These are phyloP conservation scores for Kluyveromyces marxianus DNA, from an alignment of 1,139 yeast genomes.

Conservation along the genomic window DNA sequence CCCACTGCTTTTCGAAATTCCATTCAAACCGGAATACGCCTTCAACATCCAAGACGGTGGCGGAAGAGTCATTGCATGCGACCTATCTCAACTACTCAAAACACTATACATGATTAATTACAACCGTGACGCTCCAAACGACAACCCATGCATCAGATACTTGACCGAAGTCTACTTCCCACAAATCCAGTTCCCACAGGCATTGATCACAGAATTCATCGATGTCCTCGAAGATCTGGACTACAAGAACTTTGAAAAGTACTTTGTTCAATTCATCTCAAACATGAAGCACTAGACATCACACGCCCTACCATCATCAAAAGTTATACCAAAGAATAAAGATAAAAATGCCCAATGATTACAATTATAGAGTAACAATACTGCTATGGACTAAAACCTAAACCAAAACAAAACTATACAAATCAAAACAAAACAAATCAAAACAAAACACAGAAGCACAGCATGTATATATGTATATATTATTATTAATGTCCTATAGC, in stretches of 20 bases:
- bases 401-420: too few species aligned
- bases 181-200: conserved; percentile 53
- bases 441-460: too few species aligned
- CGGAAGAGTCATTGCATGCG: conserved; percentile 64
- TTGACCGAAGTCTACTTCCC: conserved; percentile 47
- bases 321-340: neutral
- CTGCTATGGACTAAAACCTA: too few species aligned
- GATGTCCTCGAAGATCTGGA: conserved; percentile 47
- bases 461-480: too few species aligned
- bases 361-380: too few species aligned
- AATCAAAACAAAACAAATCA: too few species aligned
- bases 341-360: too few species aligned
- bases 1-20: conserved; percentile 67
- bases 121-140: conserved; percentile 17
- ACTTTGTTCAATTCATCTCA: conserved; percentile 50
- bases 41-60: conserved; percentile 75
- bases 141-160: conserved; percentile 39
- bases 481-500: too few species aligned
- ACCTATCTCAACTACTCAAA: conserved; percentile 63
- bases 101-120: conserved; percentile 40
- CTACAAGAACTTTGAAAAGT: conserved; percentile 56
- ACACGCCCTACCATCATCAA: neutral
- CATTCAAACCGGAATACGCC: conserved; percentile 55
- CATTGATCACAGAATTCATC: conserved; percentile 50
- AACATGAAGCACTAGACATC: conserved; percentile 27